Conservation (phyloP, 2,329 filamentous ascomycete genomes). For the Botrytis medusae region DNA sequence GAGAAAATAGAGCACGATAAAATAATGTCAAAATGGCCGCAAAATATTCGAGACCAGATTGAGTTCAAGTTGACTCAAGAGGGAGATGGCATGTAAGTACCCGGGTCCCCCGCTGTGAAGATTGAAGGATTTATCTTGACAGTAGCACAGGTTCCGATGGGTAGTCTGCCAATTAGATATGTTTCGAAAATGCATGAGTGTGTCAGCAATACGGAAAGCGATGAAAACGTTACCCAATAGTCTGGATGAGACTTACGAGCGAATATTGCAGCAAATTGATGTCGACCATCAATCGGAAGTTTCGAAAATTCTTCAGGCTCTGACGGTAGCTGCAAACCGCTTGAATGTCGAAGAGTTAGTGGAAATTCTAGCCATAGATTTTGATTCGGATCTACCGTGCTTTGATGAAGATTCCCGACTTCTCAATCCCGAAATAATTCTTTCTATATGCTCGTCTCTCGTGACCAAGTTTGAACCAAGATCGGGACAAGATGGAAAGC, state of each 20-base stretch:
- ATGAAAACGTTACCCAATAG: conserved; percentile 40
- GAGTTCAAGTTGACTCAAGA: conserved; percentile 32
- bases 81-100: conserved; percentile 40
- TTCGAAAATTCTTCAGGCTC: conserved; percentile 32
- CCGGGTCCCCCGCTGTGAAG: not conserved
- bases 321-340: conserved; percentile 30
- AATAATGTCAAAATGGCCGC: conserved; percentile 33
- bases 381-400: conserved; percentile 25
- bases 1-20: conserved; percentile 33
- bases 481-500: not conserved
- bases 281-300: conserved; percentile 25
- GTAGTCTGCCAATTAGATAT: conserved; percentile 41
- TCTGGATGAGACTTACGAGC: conserved; percentile 42
- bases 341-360: conserved; percentile 35
- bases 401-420: conserved; percentile 42
- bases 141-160: conserved; percentile 41
- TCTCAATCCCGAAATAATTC: conserved; percentile 38
- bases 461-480: conserved; percentile 22
- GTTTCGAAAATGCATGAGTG: conserved; percentile 31
- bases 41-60: conserved; percentile 35
- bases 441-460: conserved; percentile 29
- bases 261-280: conserved; percentile 38
- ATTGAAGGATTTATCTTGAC: not conserved
- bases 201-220: conserved; percentile 33
- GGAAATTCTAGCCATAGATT: conserved; percentile 38